A percentile compares a stretch with the other conserved stretches of the same genome.
These are phyloP conservation scores for Euryodendron excelsum DNA, from an alignment of 148 eudicot genomes.

Conservation along the genomic window DNA sequence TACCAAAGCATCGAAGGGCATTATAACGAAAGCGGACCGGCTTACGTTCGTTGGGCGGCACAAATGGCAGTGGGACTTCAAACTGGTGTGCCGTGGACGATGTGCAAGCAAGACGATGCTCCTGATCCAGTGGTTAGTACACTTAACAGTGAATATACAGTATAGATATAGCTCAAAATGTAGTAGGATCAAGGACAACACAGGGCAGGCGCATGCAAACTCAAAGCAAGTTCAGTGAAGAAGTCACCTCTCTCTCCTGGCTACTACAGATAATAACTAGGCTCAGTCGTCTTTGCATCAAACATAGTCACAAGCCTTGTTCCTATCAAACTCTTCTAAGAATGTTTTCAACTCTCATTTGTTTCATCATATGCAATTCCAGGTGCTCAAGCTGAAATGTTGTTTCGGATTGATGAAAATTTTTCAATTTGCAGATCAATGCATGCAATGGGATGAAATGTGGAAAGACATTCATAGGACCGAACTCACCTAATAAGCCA, in stretches of 20 bases:
- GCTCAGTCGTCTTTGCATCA: no score
- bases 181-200: no score
- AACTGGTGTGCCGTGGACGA: constrained; percentile 85
- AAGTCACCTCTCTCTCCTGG: no score
- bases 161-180: no score
- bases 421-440: constrained; percentile 60
- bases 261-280: no score
- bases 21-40: constrained; percentile 41
- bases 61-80: constrained; percentile 65
- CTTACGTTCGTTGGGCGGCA: constrained; percentile 80
- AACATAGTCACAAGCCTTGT: no score
- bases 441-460: constrained; percentile 89
- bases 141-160: background rate
- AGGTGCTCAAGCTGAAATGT: background rate
- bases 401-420: background rate
- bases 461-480: constrained; percentile 78
- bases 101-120: constrained; percentile 97
- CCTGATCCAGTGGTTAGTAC: constrained; percentile 74
- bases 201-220: no score
- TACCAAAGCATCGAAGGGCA: constrained; percentile 58
- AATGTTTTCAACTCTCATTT: background rate
- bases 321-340: no score
- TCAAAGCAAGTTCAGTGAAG: no score
- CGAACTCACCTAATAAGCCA: constrained; percentile 87
- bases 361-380: background rate